Evolutionary conservation across 768 basidiomycete genomes (phyloP), one percentile per base, ranked within the genome.

Genomic region (Tylopilus vinaceipallidus): DNA sequence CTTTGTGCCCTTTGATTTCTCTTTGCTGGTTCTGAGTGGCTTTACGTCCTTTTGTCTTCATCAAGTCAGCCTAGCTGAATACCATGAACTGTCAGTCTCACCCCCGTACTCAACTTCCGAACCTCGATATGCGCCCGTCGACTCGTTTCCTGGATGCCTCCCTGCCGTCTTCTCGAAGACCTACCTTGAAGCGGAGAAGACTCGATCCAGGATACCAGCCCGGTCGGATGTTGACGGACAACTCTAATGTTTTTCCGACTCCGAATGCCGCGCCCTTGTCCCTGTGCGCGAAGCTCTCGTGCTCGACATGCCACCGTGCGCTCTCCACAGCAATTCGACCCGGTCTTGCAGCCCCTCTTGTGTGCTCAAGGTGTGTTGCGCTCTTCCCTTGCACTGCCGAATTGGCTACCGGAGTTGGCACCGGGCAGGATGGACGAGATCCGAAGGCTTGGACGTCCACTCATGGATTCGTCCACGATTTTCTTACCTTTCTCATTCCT

Each of bases 291-390:
- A 67, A 58, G 11, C 52, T 56, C 23, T 60, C 62, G 35, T 66
- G 65, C 40, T 69, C 65, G 26, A 57, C 65, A 47, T 66, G 65
- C 53, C 57, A 66, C 57, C 67, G 65, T 13, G 44, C 55, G 12
- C 55, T 66, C 29, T 60, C 65, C 3, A 44, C 49, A 16, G 49
- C 53, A 2, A 50, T 58, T 30, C 53, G 62, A 29, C 43, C 55
- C 24, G 55, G 60, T 37, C 41, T 53, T 13, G 52, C 53, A 32
- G 32, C 44, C 17, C 45, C 30, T 20, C 41, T 36, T 14, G 7
- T 43, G 5, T 66, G 65, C 39, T 54, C 67, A 34, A 66, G 59
- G 65, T 64, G 7, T 41, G 54, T 51, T 23, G 34, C 20, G 3
- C 33, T 34, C 22, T 6, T 29, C 16, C 16, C 43, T 36, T 19